These are phyloP conservation scores for Cylindrotheca closterium DNA, from an alignment of 108 stramenopile genomes.

Conservation along the genomic window DNA sequence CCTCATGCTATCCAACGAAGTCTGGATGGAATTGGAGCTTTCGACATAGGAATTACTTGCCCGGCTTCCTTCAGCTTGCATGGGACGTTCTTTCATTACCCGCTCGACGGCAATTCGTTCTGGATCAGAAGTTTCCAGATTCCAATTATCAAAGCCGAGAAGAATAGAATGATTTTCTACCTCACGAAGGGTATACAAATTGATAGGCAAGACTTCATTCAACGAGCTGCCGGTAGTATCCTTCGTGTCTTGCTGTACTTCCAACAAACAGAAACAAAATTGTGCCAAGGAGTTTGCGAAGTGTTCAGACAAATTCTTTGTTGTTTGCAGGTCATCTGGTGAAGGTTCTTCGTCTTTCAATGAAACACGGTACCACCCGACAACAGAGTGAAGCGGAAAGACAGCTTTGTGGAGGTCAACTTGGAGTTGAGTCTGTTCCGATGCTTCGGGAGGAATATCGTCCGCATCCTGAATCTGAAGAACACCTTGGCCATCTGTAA, in stretches of 20 bases:
- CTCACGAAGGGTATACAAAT: constrained; percentile 47
- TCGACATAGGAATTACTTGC: constrained; percentile 15
- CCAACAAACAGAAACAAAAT: constrained; percentile 40
- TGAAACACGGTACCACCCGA: constrained; percentile 82
- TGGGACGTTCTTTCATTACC: constrained; percentile 58
- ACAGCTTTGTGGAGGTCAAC: constrained; percentile 79
- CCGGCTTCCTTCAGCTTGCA: neutral
- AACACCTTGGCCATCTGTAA: constrained; percentile 29
- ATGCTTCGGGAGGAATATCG: constrained; percentile 37
- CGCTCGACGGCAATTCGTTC: constrained; percentile 82
- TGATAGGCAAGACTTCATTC: constrained; percentile 51
- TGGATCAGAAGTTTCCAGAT: constrained; percentile 68
- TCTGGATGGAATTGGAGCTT: constrained; percentile 28
- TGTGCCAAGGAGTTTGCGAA: constrained; percentile 24
- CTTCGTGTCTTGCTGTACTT: constrained; percentile 18
- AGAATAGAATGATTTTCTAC: constrained; percentile 33
- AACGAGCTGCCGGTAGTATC: constrained; percentile 10
- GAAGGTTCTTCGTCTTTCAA: constrained; percentile 41
- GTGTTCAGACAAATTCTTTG: constrained; percentile 36
- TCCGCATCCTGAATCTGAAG: constrained; percentile 44
- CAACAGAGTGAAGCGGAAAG: constrained; percentile 69
- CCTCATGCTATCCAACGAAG: constrained; percentile 53
- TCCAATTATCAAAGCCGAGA: constrained; percentile 52
- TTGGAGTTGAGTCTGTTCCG: constrained; percentile 43
- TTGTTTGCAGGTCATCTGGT: constrained; percentile 50